Evolutionary conservation across 441 rosid species (phyloP).

Genomic region (Eruca vesicaria): DNA sequence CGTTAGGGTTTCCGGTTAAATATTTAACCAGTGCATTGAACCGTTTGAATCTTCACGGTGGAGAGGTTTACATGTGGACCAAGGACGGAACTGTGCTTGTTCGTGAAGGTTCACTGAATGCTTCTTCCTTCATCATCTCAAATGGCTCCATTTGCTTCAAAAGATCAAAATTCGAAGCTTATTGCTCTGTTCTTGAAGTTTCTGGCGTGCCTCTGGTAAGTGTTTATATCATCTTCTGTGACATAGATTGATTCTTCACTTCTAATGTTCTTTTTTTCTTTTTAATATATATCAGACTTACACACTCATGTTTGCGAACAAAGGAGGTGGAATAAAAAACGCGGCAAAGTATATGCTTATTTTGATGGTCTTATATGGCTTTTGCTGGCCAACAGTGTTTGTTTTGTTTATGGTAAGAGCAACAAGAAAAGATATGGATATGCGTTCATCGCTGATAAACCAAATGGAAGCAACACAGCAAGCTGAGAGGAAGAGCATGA

Average conservation of each 20-base stretch:
- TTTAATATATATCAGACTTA: slow-evolving; percentile 49
- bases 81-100: slow-evolving; percentile 37
- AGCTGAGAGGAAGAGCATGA: slow-evolving; percentile 82
- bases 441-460: slow-evolving; percentile 51
- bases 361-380: slow-evolving; percentile 31
- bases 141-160: slow-evolving; percentile 27
- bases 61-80: slow-evolving; percentile 51
- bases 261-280: neutral
- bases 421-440: slow-evolving; percentile 44
- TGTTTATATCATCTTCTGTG: neutral
- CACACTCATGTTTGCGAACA: slow-evolving; percentile 44
- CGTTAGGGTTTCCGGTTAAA: slow-evolving; percentile 51
- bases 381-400: slow-evolving; percentile 33
- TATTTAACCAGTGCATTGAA: slow-evolving; percentile 32
- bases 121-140: slow-evolving; percentile 24
- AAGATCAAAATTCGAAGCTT: slow-evolving; percentile 31
- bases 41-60: slow-evolving; percentile 18
- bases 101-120: slow-evolving; percentile 24
- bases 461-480: slow-evolving; percentile 86
- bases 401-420: slow-evolving; percentile 40
- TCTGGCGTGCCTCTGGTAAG: slow-evolving; percentile 32
- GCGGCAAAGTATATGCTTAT: neutral
- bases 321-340: slow-evolving; percentile 28
- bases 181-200: slow-evolving; percentile 27
- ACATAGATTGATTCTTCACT: neutral